These are phyloP conservation scores for Ceratobasidium sp. DNA, from an alignment of 1,284 basidiomycete genomes.

Conservation along the genomic window DNA sequence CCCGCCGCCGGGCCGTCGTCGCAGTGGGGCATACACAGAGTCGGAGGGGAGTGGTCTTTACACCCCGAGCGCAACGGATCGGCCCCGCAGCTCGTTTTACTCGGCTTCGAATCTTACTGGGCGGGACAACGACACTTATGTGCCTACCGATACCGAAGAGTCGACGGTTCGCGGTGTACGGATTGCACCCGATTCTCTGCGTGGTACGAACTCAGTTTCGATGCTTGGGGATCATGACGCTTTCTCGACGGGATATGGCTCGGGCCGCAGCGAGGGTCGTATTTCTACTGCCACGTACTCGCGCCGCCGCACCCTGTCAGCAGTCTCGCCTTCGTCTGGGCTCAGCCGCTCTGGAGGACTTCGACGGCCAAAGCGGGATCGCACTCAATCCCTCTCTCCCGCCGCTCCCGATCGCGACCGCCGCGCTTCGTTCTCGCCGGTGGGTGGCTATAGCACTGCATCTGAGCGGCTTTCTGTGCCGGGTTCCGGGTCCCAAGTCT, in stretches of 20 bases:
- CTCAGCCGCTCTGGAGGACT: constrained; percentile 25
- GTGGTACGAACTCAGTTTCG: constrained; percentile 69
- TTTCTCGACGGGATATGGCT: constrained; percentile 47
- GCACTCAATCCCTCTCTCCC: constrained; percentile 24
- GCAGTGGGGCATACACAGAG: constrained; percentile 12
- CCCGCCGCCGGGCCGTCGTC: constrained; percentile 65
- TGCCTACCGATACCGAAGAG: constrained; percentile 39
- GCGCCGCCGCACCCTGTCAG: constrained; percentile 35
- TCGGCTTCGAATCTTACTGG: constrained; percentile 27
- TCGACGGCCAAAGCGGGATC: constrained; percentile 28
- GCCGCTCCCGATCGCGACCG: constrained; percentile 24
- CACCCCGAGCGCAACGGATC: constrained; percentile 39
- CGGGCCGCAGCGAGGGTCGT: constrained; percentile 20
- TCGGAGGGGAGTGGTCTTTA: constrained; percentile 17
- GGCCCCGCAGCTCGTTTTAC: constrained; percentile 38
- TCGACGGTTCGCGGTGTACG: constrained; percentile 58
- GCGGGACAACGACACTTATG: constrained; percentile 20
- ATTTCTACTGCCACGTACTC: constrained; percentile 37
- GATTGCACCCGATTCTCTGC: constrained; percentile 66
- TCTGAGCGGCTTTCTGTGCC: constrained; percentile 18
- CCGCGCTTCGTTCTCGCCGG: constrained; percentile 9
- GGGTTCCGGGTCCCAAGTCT: constrained; percentile 61
- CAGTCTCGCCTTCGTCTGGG: constrained; percentile 28
- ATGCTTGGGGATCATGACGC: constrained; percentile 68
- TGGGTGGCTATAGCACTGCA: constrained; percentile 24